These are phyloP conservation scores for Camelina neglecta DNA, from an alignment of 345 rosid genomes.

Conservation along the genomic window DNA sequence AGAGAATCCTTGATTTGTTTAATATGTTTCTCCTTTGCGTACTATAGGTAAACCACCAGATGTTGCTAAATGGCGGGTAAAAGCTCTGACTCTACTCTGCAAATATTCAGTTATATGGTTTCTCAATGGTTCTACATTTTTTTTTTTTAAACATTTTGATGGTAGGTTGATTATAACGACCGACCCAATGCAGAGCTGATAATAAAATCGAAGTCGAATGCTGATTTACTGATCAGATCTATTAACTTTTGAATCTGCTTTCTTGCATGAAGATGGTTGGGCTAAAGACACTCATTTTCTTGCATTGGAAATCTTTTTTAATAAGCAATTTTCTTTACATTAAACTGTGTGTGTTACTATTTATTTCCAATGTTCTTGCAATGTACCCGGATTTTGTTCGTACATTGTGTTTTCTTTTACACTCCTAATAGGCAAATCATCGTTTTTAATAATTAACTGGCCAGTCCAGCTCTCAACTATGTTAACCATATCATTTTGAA, in stretches of 20 bases:
- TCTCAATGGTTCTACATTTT: not conserved
- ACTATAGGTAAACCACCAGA: slow-evolving; percentile 74
- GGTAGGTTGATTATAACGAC: slow-evolving; percentile 85
- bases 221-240: slow-evolving; percentile 69
- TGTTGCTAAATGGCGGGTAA: slow-evolving; percentile 86
- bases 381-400: not conserved
- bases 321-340: not conserved
- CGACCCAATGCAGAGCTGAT: slow-evolving; percentile 86
- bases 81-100: slow-evolving; percentile 4
- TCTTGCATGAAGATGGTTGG: slow-evolving; percentile 6
- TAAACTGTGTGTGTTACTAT: not conserved
- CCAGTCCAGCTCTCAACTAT: not conserved
- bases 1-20: slow-evolving; percentile 7
- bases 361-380: not conserved
- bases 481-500: not conserved
- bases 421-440: no score
- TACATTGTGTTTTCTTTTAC: no score
- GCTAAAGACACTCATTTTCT: not conserved
- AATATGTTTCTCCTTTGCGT: not conserved
- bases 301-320: not conserved
- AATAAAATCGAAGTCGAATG: slow-evolving; percentile 69
- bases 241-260: slow-evolving; percentile 44
- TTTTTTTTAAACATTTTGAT: not conserved
- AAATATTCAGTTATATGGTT: not conserved
- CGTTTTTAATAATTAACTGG: no score